Evolutionary conservation across 2,329 filamentous ascomycete species (phyloP).

Genomic region (Rutstroemia sp.): DNA sequence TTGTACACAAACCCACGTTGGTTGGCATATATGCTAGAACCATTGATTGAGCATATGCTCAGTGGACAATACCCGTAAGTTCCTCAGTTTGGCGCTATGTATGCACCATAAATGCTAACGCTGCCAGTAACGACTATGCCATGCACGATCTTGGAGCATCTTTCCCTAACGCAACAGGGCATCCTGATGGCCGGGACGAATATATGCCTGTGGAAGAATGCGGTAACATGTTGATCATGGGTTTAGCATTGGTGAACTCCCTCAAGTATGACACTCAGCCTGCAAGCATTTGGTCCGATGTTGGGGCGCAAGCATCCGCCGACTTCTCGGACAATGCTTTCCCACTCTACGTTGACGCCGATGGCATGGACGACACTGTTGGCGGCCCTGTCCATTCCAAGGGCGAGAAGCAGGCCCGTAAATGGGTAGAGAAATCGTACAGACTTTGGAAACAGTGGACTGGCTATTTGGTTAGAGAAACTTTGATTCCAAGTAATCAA

Average conservation of each 20-base stretch:
- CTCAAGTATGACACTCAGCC: constrained; percentile 54
- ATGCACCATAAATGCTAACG: neutral
- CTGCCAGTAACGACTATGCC: constrained; percentile 57
- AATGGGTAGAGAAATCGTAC: constrained; percentile 57
- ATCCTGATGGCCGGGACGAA: constrained; percentile 55
- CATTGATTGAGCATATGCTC: constrained; percentile 72
- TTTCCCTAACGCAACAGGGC: constrained; percentile 72
- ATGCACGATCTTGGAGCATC: constrained; percentile 70
- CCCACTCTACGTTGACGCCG: constrained; percentile 36
- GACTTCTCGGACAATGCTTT: constrained; percentile 22
- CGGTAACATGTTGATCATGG: constrained; percentile 64
- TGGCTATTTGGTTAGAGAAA: constrained; percentile 56
- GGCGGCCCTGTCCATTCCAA: constrained; percentile 41
- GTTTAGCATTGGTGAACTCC: constrained; percentile 68
- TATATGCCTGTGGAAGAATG: constrained; percentile 63
- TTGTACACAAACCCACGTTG: constrained; percentile 76
- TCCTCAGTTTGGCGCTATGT: neutral
- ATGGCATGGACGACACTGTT: constrained; percentile 54
- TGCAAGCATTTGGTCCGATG: constrained; percentile 50
- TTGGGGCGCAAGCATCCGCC: constrained; percentile 26
- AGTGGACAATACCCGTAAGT: constrained; percentile 67
- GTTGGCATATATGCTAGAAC: constrained; percentile 73
- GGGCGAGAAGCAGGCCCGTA: constrained; percentile 48
- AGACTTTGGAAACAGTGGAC: constrained; percentile 64
- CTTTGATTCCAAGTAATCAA: constrained; percentile 58